A percentile compares a stretch with the other conserved stretches of the same genome.
Conservation (phyloP, 192 early-diverging fungal species). For the Rhizophagus clarus region DNA sequence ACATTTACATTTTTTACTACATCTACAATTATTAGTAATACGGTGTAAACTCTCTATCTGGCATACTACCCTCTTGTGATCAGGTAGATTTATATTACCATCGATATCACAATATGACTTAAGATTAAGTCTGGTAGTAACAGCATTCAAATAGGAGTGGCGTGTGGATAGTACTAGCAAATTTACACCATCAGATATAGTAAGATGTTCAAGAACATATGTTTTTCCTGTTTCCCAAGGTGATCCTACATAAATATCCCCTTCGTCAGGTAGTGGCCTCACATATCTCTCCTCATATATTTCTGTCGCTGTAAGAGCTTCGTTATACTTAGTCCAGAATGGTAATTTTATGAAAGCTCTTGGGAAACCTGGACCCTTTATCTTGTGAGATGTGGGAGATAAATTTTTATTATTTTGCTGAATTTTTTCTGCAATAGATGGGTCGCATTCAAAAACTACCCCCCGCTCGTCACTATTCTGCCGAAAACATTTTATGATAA, state of each 20-base stretch:
- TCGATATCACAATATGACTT: constrained; percentile 27
- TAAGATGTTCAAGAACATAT: too few relatives aligned
- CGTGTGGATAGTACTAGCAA: too few relatives aligned
- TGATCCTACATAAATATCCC: too few relatives aligned
- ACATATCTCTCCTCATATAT: too few relatives aligned
- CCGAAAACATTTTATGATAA: constrained; percentile 17
- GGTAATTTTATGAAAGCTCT: constrained; percentile 12
- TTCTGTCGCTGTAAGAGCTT: too few relatives aligned
- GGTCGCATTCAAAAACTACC: constrained; percentile 15
- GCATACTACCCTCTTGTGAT: too few relatives aligned
- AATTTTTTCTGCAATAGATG: constrained; percentile 28
- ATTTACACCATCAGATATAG: constrained; percentile 4
- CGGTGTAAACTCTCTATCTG: too few relatives aligned
- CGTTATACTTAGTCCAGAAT: too few relatives aligned
- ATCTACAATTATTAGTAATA: too few relatives aligned
- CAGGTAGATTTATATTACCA: constrained; percentile 24
- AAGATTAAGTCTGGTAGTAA: constrained; percentile 22
- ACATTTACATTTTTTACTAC: too few relatives aligned
- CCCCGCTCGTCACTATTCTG: constrained; percentile 8
- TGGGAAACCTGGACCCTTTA: neutral
- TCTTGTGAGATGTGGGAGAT: neutral
- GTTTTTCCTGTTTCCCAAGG: too few relatives aligned
- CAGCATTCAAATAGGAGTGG: constrained; percentile 17
- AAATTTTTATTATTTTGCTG: constrained; percentile 22
- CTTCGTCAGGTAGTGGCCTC: too few relatives aligned